These are phyloP conservation scores for Mucor lusitanicus DNA, from an alignment of 371 early-diverging fungal genomes.

Conservation along the genomic window DNA sequence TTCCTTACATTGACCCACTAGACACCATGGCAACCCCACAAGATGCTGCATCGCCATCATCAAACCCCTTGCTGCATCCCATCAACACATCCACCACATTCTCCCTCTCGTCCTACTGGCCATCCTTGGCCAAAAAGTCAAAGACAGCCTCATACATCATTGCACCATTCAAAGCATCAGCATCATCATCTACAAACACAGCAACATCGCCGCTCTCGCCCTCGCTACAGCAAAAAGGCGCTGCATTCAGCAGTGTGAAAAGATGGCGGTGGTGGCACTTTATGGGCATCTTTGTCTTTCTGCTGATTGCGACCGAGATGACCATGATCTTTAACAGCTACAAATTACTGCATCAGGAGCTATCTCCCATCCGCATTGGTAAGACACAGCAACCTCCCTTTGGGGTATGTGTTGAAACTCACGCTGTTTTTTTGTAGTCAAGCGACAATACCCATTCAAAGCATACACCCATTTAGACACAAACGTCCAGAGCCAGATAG, in stretches of 20 bases:
- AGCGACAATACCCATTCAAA: slow-evolving; percentile 52
- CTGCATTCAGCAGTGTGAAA: slow-evolving; percentile 14
- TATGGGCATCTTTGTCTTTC: slow-evolving; percentile 34
- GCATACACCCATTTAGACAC: slow-evolving; percentile 54
- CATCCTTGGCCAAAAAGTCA: background rate
- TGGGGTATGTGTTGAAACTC: background rate
- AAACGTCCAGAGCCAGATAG: slow-evolving; percentile 32
- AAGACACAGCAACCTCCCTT: slow-evolving; percentile 17
- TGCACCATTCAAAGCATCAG: background rate
- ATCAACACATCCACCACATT: background rate
- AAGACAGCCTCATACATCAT: background rate
- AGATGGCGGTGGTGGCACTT: slow-evolving; percentile 64
- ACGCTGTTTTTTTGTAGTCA: slow-evolving; percentile 10
- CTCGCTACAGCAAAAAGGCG: background rate
- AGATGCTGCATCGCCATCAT: background rate
- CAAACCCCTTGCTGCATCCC: background rate
- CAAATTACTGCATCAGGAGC: slow-evolving; percentile 37
- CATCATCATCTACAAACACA: background rate
- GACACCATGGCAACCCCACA: background rate
- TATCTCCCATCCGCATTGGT: slow-evolving; percentile 56
- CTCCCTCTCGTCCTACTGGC: background rate
- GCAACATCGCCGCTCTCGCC: background rate
- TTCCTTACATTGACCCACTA: background rate
- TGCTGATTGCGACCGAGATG: slow-evolving; percentile 42
- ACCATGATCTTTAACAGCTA: slow-evolving; percentile 42